Base-by-base conservation (phyloP, 805 yeast genomes). In the Cyberlindnera mycetangii region DNA sequence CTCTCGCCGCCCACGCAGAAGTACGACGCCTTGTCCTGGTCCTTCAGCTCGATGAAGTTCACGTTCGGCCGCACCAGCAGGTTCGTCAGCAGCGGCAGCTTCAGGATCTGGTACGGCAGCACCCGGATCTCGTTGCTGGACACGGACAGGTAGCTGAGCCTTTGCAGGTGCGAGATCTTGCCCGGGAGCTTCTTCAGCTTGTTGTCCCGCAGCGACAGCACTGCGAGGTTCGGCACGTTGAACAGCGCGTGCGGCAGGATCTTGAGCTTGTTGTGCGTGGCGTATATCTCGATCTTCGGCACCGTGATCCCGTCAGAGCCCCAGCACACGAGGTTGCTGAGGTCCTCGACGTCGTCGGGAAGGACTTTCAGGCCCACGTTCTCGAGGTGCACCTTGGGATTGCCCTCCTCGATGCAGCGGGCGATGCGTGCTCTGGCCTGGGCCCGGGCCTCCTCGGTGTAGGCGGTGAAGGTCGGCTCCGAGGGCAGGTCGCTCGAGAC, bases 21-120 rank as follows among this genome's bases (percentile, higher is more conserved):
- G 38, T 45, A 50, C 0, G 49, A 17, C 2, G 19, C 7, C 6
- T 47, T 42, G 15, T 51, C 55, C 27, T 51, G 54, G 28, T 54
- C 53, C 11, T 41, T 47, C 16, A 58, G 37, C 35, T 59, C 63
- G 9, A 55, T 45, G 8, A 59, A 19, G 19, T 51, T 65, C 7
- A 77, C 76, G 50, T 80, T 80, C 1, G 85, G 85, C 24, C 83
- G 74, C 0, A 82, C 74, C 12, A 76, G 63, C n/a, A 81, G 61
- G 1, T 70, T 69, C 16, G 64, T 60, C 25, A 81, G 55, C 3
- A 63, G 54, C 1, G 69, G 62, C 12, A 81, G 60, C 5, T 70
- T 62, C n/a, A 81, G 58, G 7, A 80, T 72, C 47, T 76, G 76
- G 47, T 69, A 72, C 0, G 86, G 85, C 16, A 80, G 58, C 43